Evolutionary conservation across 2,329 filamentous ascomycete species (phyloP), one percentile per base, ranked within the genome.

Genomic region (Ophiocordyceps polyrhachis-furcata): DNA sequence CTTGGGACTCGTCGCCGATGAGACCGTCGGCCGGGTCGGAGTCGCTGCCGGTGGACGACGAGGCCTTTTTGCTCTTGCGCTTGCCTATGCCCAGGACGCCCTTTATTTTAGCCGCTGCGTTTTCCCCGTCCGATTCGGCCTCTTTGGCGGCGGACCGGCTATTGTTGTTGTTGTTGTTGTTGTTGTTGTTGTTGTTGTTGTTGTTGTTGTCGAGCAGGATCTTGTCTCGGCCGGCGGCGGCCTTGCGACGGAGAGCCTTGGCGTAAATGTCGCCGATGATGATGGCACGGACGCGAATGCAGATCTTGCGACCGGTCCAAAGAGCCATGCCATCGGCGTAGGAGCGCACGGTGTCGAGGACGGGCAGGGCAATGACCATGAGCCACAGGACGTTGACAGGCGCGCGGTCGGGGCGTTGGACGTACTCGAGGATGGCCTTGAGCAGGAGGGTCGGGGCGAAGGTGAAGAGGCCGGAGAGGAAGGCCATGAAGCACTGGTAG

Each of bases 231-330:
- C 79, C 76, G 9, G 88, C 79, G 20, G 86, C 81, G 17, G 87
- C 89, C 62, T 93, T 93, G 53, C 91, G 80, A 50, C 93, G 79
- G 17, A 98, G 71, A 1, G 91, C 86, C 65, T 98, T 98, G 46
- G 87, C 84, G 59, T 98, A 98, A 42, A 98, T 91, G 56, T 98
- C 91, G 45, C 91, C 91, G 51, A 98, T 86, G 49, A 98, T 87
- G 56, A 98, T 91, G 43, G 91, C 88, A 49, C 89, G 82, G 40
- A 96, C 71, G 49, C 86, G 81, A 54, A 98, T 89, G 62, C 88
- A 95, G 49, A 96, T 83, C 62, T 87, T 94, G 46, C 91, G 81
- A 15, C 91, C 91, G 47, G 93, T 82, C 83, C 85, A 98, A 0
- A 98, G 70, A 9, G 86, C 84, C 60, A 91, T 83, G 19, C 83